A percentile compares a stretch with the other conserved stretches of the same genome.
These are phyloP conservation scores for Musa troglodytarum DNA, from an alignment of 176 grass and related monocot species.

Conservation along the genomic window DNA sequence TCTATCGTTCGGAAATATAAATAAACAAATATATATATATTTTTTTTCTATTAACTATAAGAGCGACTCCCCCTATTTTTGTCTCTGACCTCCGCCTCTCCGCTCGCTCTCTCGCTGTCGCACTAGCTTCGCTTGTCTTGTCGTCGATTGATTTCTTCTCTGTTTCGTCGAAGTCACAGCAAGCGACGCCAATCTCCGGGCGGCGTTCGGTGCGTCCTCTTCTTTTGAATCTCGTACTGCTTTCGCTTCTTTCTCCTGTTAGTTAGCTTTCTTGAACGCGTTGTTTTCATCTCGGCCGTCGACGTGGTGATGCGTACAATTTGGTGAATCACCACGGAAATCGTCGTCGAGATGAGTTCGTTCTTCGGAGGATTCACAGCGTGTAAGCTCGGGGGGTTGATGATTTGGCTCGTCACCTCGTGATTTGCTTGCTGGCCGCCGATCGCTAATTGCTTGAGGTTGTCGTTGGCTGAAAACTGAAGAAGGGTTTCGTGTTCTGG, in stretches of 20 bases:
- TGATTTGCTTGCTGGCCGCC: neutral
- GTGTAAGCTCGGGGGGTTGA: neutral
- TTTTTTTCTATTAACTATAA: too few species aligned
- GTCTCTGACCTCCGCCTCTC: neutral
- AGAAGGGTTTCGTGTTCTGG: neutral
- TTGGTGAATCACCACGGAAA: neutral
- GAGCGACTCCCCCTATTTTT: neutral
- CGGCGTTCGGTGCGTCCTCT: neutral
- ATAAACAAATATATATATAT: too few species aligned
- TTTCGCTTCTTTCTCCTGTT: neutral
- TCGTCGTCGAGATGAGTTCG: neutral
- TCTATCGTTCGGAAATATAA: too few species aligned
- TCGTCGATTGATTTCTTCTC: neutral
- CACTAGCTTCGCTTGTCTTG: neutral
- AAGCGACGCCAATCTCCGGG: neutral
- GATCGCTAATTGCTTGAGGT: neutral
- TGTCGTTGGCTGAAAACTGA: neutral
- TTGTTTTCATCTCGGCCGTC: neutral
- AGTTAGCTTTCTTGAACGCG: neutral
- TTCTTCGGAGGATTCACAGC: neutral
- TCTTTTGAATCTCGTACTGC: too few species aligned
- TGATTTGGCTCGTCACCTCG: neutral
- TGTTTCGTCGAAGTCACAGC: neutral
- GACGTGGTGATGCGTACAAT: neutral
- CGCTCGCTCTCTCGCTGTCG: neutral